Evolutionary conservation across 805 yeast genomes (phyloP), one percentile per base, ranked within the genome.

Genomic region (Wilhelminamyces savonicus): DNA sequence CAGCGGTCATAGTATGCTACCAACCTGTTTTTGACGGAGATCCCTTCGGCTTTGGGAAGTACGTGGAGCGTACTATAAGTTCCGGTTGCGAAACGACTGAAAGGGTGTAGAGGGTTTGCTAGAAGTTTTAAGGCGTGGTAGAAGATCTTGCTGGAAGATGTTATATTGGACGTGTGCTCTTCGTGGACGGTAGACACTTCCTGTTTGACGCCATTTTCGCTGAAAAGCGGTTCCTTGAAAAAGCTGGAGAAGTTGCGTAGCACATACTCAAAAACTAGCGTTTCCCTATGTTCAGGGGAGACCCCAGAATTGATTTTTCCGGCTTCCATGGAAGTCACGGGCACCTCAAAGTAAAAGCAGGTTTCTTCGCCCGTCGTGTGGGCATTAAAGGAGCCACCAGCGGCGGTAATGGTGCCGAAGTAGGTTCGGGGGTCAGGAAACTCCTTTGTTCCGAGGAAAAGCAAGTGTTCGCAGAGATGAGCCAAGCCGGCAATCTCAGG

Each of bases 401-500:
- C 50, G 17, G 62, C 48, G 0, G 62, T 41, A 1, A 80, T 43
- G 5, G 52, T 31, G 17, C 66, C 66, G 28, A 68, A 68, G 36
- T 73, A 74, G 16, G 45, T 43, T 22, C 62, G 66, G 1, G 73
- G 64, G 13, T 56, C 48, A 1, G 82, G 78, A 37, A 51, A 78
- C 29, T 63, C 54, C 41, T 69, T 74, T 0, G 82, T 72, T 3
- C 80, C 82, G 32, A 45, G 39, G 39, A 49, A 60, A 16, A 51
- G 31, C 36, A 48, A 26, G 34, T 47, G 52, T 34, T 54, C 52
- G 36, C 52, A 35, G 32, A 85, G 69, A 59, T 90, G 98, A 0
- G 97, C 97, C 21, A 90, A 48, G 0, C 98, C 98, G 0, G 76
- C 76, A 2, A 81, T 42, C 4, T 66, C 68, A 5, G 58, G 62